These are phyloP conservation scores for Lanzia echinophila DNA, from an alignment of 2,329 filamentous ascomycete species.

Conservation along the genomic window DNA sequence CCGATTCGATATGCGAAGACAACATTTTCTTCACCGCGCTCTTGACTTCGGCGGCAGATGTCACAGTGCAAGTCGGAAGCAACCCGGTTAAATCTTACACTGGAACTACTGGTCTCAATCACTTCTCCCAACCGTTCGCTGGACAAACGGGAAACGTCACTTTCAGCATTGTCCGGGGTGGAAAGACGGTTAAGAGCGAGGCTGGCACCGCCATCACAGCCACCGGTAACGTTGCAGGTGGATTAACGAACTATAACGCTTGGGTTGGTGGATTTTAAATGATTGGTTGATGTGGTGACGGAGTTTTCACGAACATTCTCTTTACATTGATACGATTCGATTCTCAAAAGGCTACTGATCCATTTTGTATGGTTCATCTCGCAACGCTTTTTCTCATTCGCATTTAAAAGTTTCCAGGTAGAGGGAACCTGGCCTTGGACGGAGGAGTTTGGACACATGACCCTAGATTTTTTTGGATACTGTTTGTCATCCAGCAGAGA, in stretches of 20 bases:
- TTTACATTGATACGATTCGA: not conserved
- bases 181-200: conserved; percentile 16
- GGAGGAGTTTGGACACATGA: no score
- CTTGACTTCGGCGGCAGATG: conserved; percentile 24
- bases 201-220: conserved; percentile 24
- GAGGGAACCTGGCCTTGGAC: no score
- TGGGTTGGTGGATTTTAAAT: conserved; percentile 25
- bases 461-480: no score
- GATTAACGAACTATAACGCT: conserved; percentile 24
- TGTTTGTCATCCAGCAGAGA: no score
- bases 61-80: conserved; percentile 30
- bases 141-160: conserved; percentile 29
- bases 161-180: conserved; percentile 25
- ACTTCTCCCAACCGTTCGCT: conserved; percentile 26
- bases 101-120: conserved; percentile 20
- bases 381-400: no score
- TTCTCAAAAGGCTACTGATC: not conserved
- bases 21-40: conserved; percentile 27
- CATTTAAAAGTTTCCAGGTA: no score
- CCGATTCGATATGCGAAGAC: conserved; percentile 30
- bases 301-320: not conserved
- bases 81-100: conserved; percentile 12
- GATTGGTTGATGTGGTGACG: not conserved
- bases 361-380: not conserved
- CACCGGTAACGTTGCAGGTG: conserved; percentile 13